A percentile compares a stretch with the other conserved stretches of the same genome.
phyloP scores from a whole-genome alignment of 441 rosid species.

The Iberis amara region DNA sequence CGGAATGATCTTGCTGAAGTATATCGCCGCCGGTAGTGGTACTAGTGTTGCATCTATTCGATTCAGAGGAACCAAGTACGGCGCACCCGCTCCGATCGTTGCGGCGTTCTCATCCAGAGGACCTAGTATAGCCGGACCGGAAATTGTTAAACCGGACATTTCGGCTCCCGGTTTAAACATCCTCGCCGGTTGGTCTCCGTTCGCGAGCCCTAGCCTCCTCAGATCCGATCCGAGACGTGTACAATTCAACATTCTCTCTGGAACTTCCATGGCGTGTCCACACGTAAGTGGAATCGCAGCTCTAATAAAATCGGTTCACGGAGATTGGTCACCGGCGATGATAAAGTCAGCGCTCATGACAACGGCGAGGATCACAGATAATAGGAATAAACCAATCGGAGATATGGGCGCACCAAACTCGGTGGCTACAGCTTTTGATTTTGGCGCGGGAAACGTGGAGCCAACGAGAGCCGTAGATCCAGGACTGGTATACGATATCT shows the following conservation, averaged over 20 bases:
- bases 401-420: constrained; percentile 29
- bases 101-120: constrained; percentile 66
- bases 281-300: constrained; percentile 58
- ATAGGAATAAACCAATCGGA: constrained; percentile 36
- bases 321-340: constrained; percentile 60
- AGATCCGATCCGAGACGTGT: constrained; percentile 42
- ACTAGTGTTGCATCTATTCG: constrained; percentile 35
- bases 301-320: constrained; percentile 45
- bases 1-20: constrained; percentile 29
- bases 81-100: constrained; percentile 42
- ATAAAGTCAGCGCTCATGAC: constrained; percentile 67
- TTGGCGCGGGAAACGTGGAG: constrained; percentile 54
- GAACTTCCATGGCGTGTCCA: constrained; percentile 71
- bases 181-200: constrained; percentile 59
- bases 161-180: constrained; percentile 58
- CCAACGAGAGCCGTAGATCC: constrained; percentile 46
- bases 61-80: constrained; percentile 42
- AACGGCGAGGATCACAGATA: constrained; percentile 47
- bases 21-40: constrained; percentile 23
- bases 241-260: constrained; percentile 50
- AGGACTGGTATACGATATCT: constrained; percentile 46
- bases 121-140: constrained; percentile 41
- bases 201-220: constrained; percentile 34
- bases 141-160: constrained; percentile 54
- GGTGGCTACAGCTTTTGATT: constrained; percentile 41